Conservation (phyloP, 768 basidiomycete species). For the Leccinum sublutescens region DNA sequence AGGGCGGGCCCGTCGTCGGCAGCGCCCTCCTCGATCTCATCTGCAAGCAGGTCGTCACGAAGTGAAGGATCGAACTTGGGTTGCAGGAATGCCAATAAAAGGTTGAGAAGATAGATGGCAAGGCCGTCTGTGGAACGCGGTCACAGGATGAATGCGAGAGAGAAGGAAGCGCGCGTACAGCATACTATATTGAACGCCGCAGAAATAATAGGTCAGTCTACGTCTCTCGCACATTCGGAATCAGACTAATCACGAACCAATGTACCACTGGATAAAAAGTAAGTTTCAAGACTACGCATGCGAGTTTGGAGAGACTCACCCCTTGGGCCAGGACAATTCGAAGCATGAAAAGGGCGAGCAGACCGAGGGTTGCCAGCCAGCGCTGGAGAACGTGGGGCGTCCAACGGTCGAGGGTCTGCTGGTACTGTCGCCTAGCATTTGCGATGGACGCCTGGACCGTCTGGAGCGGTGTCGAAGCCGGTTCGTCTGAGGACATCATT, state of each 20-base stretch:
- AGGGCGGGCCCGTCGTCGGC: slow-evolving; percentile 55
- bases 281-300: slow-evolving; percentile 1
- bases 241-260: slow-evolving; percentile 54
- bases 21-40: slow-evolving; percentile 94
- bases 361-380: slow-evolving; percentile 75
- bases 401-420: slow-evolving; percentile 85
- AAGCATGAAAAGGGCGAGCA: slow-evolving; percentile 75
- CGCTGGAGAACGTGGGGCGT: slow-evolving; percentile 89
- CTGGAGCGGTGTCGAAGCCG: slow-evolving; percentile 27
- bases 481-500: slow-evolving; percentile 37
- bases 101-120: slow-evolving; percentile 93
- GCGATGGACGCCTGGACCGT: slow-evolving; percentile 25
- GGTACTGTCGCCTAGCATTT: slow-evolving; percentile 74
- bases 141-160: slow-evolving; percentile 1
- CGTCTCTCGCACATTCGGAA: neutral
- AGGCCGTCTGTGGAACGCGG: slow-evolving; percentile 61
- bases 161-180: slow-evolving; percentile 48
- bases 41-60: slow-evolving; percentile 88
- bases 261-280: slow-evolving; percentile 70
- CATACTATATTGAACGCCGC: slow-evolving; percentile 45
- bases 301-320: slow-evolving; percentile 44
- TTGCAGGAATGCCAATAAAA: slow-evolving; percentile 95
- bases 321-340: slow-evolving; percentile 89
- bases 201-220: neutral
- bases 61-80: slow-evolving; percentile 97